Base-by-base conservation (phyloP, 768 basidiomycete species). In the Auricularia sp. region DNA sequence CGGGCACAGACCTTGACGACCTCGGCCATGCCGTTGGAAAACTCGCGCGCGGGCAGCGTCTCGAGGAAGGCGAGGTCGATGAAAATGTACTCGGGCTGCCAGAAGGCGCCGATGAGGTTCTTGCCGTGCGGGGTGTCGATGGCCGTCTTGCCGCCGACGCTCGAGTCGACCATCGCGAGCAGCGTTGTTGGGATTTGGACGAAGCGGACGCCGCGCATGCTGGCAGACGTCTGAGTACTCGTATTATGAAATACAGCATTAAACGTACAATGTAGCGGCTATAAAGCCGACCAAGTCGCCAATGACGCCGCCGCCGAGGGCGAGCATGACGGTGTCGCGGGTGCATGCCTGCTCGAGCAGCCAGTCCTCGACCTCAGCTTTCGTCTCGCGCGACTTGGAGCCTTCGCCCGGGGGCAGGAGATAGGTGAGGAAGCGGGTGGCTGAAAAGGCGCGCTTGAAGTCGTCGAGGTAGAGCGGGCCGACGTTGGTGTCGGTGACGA, bases 1-100 rank as follows among this genome's bases (percentile, higher is more conserved):
- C 56, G 36, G 47, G 44, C 21, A 74, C 80, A 66, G 64, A 92
- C 94, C 84, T 99, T 99, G 72, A 98, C 87, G 3, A 98, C 89
- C 74, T 99, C 96, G 0, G 97, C 96, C 90, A 99, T 96, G 43
- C 97, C 96, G 71, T 98, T 98, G n/a, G 92, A 90, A 67, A 98
- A 93, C 74, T 98, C 97, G 63, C 96, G 82, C 36, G 85, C 75
- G 0, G 95, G 95, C 2, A 99, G 85, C 1, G 92, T 94, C 71
- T 94, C 92, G 64, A 99, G 84, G 81, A 97, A 96, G 1, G 95
- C 90, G 33, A 91, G 89, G 73, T 99, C 97, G 68, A 98, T 96
- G 77, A 99, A 99, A 72, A 98, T 88, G 79, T 88, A 98, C 70
- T 90, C 85, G 0, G 97, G 97, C 75, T 98, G 96, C 92, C 93